A percentile compares a stretch with the other conserved stretches of the same genome.
These are phyloP conservation scores for Xylariomycetidae sp. DNA, from an alignment of 2,329 filamentous ascomycete genomes.

Conservation along the genomic window DNA sequence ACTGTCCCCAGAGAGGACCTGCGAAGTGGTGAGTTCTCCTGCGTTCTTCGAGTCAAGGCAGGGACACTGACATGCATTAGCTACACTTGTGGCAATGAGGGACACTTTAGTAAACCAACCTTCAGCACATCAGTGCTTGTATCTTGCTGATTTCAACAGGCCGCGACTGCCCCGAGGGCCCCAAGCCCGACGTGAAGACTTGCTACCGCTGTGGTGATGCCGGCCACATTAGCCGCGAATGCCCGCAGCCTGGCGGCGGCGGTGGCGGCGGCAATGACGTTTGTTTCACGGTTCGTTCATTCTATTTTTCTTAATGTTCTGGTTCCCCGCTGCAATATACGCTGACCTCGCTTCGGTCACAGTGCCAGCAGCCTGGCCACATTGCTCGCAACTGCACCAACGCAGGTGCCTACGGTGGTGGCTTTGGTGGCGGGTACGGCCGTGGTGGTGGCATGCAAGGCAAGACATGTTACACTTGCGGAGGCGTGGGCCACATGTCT, in stretches of 20 bases:
- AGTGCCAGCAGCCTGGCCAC: slow-evolving; percentile 92
- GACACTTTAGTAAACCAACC: slow-evolving; percentile 65
- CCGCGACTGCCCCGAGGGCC: slow-evolving; percentile 84
- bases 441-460: slow-evolving; percentile 42
- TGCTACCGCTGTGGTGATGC: slow-evolving; percentile 75
- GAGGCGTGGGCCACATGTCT: slow-evolving; percentile 94
- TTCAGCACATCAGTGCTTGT: slow-evolving; percentile 14
- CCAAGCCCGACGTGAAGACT: slow-evolving; percentile 79
- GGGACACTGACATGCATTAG: slow-evolving; percentile 15
- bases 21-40: slow-evolving; percentile 64
- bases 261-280: slow-evolving; percentile 36
- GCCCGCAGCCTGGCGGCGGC: slow-evolving; percentile 49
- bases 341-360: slow-evolving; percentile 9
- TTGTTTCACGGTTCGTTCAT: too few relatives aligned
- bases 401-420: slow-evolving; percentile 44
- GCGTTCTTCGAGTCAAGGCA: neutral
- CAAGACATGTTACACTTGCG: slow-evolving; percentile 97
- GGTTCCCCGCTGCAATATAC: neutral
- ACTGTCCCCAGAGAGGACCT: slow-evolving; percentile 78
- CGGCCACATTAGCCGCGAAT: slow-evolving; percentile 90
- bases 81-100: slow-evolving; percentile 46
- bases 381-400: slow-evolving; percentile 88
- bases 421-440: slow-evolving; percentile 35
- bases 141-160: slow-evolving; percentile 38
- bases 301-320: too few relatives aligned